A percentile compares a stretch with the other conserved stretches of the same genome.
Evolutionary conservation across 768 basidiomycete genomes (phyloP).

Genomic region (Roridomyces roridus): DNA sequence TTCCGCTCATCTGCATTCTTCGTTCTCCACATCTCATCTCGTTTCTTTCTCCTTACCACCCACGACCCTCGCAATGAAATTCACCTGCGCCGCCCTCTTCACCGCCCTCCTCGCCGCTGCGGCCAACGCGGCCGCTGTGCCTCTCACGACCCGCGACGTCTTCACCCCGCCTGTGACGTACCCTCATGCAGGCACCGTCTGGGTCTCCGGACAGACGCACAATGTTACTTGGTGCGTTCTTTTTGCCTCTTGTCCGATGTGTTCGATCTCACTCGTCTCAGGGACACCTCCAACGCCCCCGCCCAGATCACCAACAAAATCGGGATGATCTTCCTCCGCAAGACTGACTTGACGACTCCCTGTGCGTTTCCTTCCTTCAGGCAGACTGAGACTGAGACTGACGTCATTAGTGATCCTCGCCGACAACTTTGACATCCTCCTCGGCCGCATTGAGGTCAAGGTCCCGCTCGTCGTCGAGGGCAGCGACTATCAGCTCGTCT

Average conservation of each 20-base stretch:
- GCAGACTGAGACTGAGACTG: no score
- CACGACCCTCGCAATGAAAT: no score
- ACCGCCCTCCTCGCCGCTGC: no score
- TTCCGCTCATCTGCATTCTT: no score
- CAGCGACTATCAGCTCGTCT: conserved; percentile 27
- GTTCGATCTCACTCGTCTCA: neutral
- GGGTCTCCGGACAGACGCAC: conserved; percentile 45
- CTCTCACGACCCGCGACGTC: conserved; percentile 45
- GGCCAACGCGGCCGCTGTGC: no score
- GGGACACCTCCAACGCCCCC: conserved; percentile 29
- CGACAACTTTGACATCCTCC: conserved; percentile 19
- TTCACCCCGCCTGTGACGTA: conserved; percentile 50
- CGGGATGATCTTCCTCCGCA: conserved; percentile 12
- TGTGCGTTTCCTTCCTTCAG: no score
- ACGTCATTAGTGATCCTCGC: conserved; percentile 27
- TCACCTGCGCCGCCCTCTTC: no score
- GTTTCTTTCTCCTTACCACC: no score
- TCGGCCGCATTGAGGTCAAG: conserved; percentile 19
- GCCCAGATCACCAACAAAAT: conserved; percentile 26
- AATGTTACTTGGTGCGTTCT: conserved; percentile 52
- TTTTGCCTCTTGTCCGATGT: no score
- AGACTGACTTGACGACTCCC: conserved; percentile 8
- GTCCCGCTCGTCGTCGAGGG: conserved; percentile 23
- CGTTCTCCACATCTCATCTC: no score
- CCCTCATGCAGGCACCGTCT: conserved; percentile 42